Evolutionary conservation across 257 asterid species (phyloP), one percentile per base, ranked within the genome.

Genomic region (Plantago ovata): DNA sequence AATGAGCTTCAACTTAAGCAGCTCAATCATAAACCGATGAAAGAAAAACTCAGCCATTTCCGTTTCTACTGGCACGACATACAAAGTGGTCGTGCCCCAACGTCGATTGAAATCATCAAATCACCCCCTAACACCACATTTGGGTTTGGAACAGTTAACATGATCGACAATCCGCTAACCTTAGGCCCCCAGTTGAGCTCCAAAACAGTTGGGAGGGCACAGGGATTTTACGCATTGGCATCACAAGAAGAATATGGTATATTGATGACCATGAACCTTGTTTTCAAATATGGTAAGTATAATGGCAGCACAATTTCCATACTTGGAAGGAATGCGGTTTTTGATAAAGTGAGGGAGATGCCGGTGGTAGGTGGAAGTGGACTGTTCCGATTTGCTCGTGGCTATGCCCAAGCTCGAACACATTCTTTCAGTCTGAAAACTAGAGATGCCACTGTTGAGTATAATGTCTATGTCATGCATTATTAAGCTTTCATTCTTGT

Each of bases 281-380:
- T 53, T 10, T 66, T 83, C 68, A 43, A 33, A 0, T 18, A 49
- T 4, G 91, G 91, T 0, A 80, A 83, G 70, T 83, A 77, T 32
- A 83, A 83, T 0, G 87, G 85, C 0, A 83, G 87, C 74, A 70
- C 86, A 13, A 71, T 83, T 62, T 41, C 77, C 6, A 68, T 86
- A 28, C 2, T 77, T 0, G 95, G 92, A 48, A 73, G 89, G 66
- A 86, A 86, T 6, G 47, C 86, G 10, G 76, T 59, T 6, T 9
- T 77, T 2, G n/a, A 62, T 22, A 38, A 63, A 12, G 79, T 79
- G 38, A 45, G 92, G 49, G 89, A 86, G 53, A 80, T 86, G 92
- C 75, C 93, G 10, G 83, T 86, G 59, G 57, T 79, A 6, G 95
- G 95, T 7, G 95, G 95, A 13, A 75, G 79, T 32, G 85, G 89